phyloP scores from a whole-genome alignment of 2,329 filamentous ascomycete genomes.

The Helminthosporium solani region DNA sequence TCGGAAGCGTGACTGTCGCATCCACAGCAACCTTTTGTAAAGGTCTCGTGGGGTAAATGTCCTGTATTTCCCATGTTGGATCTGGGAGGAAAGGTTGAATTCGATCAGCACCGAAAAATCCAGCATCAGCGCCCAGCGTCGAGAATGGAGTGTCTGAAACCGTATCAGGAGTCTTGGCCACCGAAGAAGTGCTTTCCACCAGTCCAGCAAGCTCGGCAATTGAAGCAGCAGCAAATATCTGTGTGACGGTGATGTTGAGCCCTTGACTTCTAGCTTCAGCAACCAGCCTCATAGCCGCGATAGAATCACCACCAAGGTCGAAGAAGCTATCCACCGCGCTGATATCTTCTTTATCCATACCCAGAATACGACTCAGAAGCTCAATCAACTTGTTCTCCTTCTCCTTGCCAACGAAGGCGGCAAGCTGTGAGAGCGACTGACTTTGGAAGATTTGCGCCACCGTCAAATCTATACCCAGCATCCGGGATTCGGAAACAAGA shows the following conservation, averaged over 20 bases:
- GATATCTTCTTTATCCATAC: conserved; percentile 38
- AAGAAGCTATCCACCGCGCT: conserved; percentile 47
- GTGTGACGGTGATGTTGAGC: conserved; percentile 44
- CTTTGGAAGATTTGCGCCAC: conserved; percentile 48
- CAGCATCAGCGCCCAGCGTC: conserved; percentile 48
- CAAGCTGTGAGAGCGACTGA: conserved; percentile 54
- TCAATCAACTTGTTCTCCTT: conserved; percentile 33
- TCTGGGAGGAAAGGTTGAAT: conserved; percentile 56
- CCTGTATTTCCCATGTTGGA: conserved; percentile 53
- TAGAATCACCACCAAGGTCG: conserved; percentile 50
- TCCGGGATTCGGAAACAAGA: conserved; percentile 43
- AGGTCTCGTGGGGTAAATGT: conserved; percentile 60
- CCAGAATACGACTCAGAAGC: conserved; percentile 32
- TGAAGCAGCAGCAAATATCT: conserved; percentile 48
- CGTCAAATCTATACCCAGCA: conserved; percentile 38
- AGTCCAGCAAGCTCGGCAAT: conserved; percentile 36
- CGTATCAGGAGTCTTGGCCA: conserved; percentile 3
- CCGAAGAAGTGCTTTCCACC: conserved; percentile 10
- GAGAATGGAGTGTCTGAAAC: conserved; percentile 52
- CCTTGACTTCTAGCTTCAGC: conserved; percentile 41
- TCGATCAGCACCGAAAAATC: conserved; percentile 49
- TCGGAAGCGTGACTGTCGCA: conserved; percentile 58
- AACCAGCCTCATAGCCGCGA: conserved; percentile 49
- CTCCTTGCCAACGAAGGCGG: conserved; percentile 45
- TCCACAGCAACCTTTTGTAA: conserved; percentile 61